phyloP scores from a whole-genome alignment of 768 basidiomycete genomes.

The Sporobolomyces pararoseus region DNA sequence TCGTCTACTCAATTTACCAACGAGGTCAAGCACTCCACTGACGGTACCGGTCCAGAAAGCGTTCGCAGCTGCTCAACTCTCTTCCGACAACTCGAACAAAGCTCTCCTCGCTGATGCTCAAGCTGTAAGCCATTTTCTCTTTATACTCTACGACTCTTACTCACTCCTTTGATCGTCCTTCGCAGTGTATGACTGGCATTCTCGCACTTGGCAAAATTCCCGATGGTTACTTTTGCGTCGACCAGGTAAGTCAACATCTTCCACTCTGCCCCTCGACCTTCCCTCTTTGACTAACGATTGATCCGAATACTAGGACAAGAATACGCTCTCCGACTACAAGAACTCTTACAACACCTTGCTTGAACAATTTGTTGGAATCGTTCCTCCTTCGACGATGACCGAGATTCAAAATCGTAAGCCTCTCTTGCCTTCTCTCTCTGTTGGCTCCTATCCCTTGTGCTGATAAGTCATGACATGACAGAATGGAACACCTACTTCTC shows the following conservation, averaged over 20 bases:
- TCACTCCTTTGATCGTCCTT: background rate
- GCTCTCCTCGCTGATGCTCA: slow-evolving; percentile 21
- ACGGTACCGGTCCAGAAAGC: slow-evolving; percentile 20
- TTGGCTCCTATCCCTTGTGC: too few species aligned
- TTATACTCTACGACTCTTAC: background rate
- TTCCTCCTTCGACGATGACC: slow-evolving; percentile 20
- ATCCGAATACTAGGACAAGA: slow-evolving; percentile 10
- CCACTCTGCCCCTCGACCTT: background rate
- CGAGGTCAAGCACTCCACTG: slow-evolving; percentile 8
- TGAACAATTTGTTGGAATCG: slow-evolving; percentile 32
- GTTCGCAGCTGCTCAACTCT: slow-evolving; percentile 18
- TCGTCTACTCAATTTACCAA: slow-evolving; percentile 10
- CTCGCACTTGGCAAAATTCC: slow-evolving; percentile 5
- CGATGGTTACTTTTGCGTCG: slow-evolving; percentile 14
- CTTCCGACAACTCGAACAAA: slow-evolving; percentile 13
- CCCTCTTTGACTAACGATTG: background rate
- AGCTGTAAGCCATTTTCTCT: background rate
- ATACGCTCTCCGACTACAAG: slow-evolving; percentile 11
- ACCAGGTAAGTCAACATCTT: background rate
- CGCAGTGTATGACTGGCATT: slow-evolving; percentile 19
- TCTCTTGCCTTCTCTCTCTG: background rate
- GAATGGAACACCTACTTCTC: slow-evolving; percentile 21
- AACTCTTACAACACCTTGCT: slow-evolving; percentile 20
- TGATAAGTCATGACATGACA: too few species aligned
- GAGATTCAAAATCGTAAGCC: slow-evolving; percentile 16